Percentiles rank a stretch among this genome's conserved stretches.
Evolutionary conservation across 108 stramenopile species (phyloP).

Genomic region (Chaetoceros tenuissimus): DNA sequence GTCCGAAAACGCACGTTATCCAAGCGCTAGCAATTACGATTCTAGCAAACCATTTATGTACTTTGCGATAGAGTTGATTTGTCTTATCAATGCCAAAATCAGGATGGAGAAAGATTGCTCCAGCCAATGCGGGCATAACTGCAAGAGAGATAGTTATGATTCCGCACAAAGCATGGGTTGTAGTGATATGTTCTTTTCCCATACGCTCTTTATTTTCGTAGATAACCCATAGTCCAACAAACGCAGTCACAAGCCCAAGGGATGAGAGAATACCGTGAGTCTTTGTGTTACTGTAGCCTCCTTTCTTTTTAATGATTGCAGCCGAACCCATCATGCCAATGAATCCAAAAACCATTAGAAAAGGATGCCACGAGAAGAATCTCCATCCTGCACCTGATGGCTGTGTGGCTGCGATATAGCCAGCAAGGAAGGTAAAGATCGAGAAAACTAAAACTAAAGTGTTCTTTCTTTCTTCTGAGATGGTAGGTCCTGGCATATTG

Average conservation of each 20-base stretch:
- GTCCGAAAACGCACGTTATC: conserved; percentile 46
- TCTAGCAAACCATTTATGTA: conserved; percentile 52
- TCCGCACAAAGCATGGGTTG: conserved; percentile 49
- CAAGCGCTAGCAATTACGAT: conserved; percentile 40
- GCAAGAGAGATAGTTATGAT: conserved; percentile 26
- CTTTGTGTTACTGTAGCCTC: conserved; percentile 81
- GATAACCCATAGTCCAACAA: conserved; percentile 59
- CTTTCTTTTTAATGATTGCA: conserved; percentile 63
- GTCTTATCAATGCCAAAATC: conserved; percentile 79
- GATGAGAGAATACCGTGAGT: conserved; percentile 60
- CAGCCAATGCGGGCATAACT: conserved; percentile 41
- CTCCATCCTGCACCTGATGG: conserved; percentile 55
- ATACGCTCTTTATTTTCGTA: conserved; percentile 63
- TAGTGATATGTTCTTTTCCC: conserved; percentile 48
- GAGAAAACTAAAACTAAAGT: neutral
- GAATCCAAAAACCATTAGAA: conserved; percentile 72
- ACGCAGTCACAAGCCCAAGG: conserved; percentile 30
- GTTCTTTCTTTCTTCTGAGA: neutral
- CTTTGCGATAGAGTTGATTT: conserved; percentile 38
- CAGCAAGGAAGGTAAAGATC: neutral
- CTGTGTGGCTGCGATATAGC: conserved; percentile 20
- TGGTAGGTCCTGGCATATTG: neutral
- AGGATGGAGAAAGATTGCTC: conserved; percentile 68
- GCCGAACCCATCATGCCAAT: conserved; percentile 60
- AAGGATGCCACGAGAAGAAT: conserved; percentile 72